Evolutionary conservation across 495 filamentous ascomycete genomes (phyloP).

Genomic region (Penicillium desertorum): DNA sequence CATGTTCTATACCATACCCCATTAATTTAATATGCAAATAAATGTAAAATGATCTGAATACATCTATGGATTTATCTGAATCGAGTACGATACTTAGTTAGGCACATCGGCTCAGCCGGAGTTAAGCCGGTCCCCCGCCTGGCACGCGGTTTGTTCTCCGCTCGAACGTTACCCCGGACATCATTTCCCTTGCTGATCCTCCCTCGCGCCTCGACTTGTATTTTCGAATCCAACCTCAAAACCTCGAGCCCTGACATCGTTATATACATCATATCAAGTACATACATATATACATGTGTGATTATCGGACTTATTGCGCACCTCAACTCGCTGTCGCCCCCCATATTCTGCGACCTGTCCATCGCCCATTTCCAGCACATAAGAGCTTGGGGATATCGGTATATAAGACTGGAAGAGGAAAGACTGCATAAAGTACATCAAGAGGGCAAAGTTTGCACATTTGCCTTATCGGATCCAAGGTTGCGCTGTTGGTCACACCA

Average conservation of each 20-base stretch:
- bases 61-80: not conserved
- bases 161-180: constrained; percentile 31
- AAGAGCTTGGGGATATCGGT: not conserved
- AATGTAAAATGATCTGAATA: not conserved
- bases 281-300: constrained; percentile 3
- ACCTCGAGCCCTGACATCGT: not conserved
- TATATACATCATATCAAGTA: not conserved
- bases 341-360: constrained; percentile 4
- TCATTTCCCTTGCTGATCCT: constrained; percentile 22
- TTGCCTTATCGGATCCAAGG: constrained; percentile 1
- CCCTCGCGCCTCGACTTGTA: constrained; percentile 4
- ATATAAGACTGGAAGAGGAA: not conserved
- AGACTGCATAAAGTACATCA: constrained; percentile 1
- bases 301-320: not conserved
- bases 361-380: not conserved
- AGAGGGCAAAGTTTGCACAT: not conserved
- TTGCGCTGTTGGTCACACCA: constrained; percentile 13
- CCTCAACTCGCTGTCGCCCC: not conserved
- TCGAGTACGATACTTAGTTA: not conserved
- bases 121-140: constrained; percentile 29
- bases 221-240: not conserved
- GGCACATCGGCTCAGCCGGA: constrained; percentile 14
- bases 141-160: constrained; percentile 34
- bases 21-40: not conserved
- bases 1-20: not conserved